phyloP scores from a whole-genome alignment of 495 filamentous ascomycete genomes.

The Bacidia rubella region DNA sequence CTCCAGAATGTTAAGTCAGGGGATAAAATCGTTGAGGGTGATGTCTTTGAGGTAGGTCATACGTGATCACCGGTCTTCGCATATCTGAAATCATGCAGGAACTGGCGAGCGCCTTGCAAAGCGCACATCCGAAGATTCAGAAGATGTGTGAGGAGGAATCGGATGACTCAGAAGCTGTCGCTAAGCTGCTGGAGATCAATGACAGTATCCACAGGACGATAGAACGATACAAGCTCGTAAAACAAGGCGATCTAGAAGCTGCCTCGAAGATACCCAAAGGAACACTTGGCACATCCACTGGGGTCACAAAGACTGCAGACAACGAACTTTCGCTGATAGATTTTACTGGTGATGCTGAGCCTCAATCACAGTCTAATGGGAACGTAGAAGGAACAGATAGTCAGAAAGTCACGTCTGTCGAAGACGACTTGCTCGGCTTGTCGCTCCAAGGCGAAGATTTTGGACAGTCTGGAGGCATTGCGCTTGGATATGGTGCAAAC shows the following conservation, averaged over 20 bases:
- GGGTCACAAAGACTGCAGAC: conserved; percentile 57
- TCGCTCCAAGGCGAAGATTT: conserved; percentile 50
- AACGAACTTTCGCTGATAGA: conserved; percentile 92
- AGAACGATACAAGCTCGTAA: conserved; percentile 84
- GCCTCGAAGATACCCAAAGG: conserved; percentile 76
- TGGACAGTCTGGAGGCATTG: conserved; percentile 68
- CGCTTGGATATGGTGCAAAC: conserved; percentile 64
- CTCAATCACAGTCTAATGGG: conserved; percentile 26
- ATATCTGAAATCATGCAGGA: conserved; percentile 36
- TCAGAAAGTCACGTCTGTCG: conserved; percentile 31
- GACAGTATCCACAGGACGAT: conserved; percentile 97
- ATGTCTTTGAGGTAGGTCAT: conserved; percentile 70
- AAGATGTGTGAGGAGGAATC: conserved; percentile 99
- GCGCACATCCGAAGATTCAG: conserved; percentile 94
- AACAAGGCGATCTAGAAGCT: conserved; percentile 81
- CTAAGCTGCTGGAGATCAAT: conserved; percentile 91
- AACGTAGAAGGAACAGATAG: conserved; percentile 4
- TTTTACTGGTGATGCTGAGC: conserved; percentile 58
- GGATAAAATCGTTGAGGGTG: conserved; percentile 72
- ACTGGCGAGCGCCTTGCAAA: conserved; percentile 79
- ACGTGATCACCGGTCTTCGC: not conserved
- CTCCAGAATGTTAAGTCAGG: conserved; percentile 70
- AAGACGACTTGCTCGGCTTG: conserved; percentile 57
- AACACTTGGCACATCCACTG: conserved; percentile 58
- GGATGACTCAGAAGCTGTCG: conserved; percentile 88